phyloP scores from a whole-genome alignment of 495 filamentous ascomycete genomes.

The Aspergillus sclerotioniger region DNA sequence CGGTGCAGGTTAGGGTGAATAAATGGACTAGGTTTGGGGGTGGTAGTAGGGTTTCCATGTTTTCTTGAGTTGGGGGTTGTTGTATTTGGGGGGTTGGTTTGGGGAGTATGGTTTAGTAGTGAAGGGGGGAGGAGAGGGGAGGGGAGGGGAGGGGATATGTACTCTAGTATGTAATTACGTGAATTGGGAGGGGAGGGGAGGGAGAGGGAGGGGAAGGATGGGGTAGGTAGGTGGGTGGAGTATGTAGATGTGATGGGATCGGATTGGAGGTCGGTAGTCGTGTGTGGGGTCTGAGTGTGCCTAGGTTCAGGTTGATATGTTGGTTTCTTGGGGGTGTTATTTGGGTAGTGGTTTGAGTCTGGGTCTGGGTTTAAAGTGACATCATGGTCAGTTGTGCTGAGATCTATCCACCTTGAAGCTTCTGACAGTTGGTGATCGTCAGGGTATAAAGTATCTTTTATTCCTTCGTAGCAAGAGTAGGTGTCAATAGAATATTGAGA shows the following conservation, averaged over 20 bases:
- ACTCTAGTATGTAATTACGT: background rate
- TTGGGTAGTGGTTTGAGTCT: too few relatives aligned
- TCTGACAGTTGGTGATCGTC: too few relatives aligned
- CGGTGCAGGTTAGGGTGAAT: conserved; percentile 30
- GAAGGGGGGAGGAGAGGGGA: background rate
- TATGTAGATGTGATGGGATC: background rate
- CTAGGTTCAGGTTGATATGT: too few relatives aligned
- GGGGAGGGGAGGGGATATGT: background rate
- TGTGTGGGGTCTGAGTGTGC: background rate
- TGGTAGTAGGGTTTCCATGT: conserved; percentile 25
- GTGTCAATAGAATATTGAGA: too few relatives aligned
- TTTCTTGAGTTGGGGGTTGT: background rate
- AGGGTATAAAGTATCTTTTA: too few relatives aligned
- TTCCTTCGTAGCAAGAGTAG: too few relatives aligned
- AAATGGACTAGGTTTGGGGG: conserved; percentile 29
- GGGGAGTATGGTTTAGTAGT: too few relatives aligned
- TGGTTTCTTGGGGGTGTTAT: too few relatives aligned
- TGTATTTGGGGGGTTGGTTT: background rate
- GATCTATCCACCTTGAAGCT: too few relatives aligned
- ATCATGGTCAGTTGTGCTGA: too few relatives aligned
- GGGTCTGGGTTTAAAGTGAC: too few relatives aligned
- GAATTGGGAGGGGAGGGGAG: background rate
- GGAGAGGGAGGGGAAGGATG: too few relatives aligned
- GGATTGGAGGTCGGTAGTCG: conserved; percentile 1
- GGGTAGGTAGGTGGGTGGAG: background rate